A percentile compares a stretch with the other conserved stretches of the same genome.
These are phyloP conservation scores for Kalaharituber pfeilii DNA, from an alignment of 2,329 filamentous ascomycete genomes.

Conservation along the genomic window DNA sequence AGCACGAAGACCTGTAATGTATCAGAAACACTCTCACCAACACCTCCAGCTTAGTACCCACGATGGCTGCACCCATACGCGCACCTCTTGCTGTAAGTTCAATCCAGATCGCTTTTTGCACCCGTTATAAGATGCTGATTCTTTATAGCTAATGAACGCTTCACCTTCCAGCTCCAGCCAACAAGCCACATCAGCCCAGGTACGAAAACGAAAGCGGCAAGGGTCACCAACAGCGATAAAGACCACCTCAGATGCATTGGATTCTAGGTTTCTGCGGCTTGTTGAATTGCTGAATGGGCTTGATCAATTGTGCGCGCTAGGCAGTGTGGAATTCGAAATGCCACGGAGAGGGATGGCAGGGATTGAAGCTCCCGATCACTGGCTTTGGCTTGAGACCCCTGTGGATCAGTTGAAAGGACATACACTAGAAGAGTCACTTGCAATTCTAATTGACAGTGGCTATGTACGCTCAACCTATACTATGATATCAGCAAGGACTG, in stretches of 20 bases:
- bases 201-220: background rate
- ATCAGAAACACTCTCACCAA: too few relatives aligned
- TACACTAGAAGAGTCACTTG: slow-evolving; percentile 10
- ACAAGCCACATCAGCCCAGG: background rate
- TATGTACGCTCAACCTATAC: slow-evolving; percentile 14
- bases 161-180: background rate
- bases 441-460: slow-evolving; percentile 4
- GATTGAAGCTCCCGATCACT: slow-evolving; percentile 15
- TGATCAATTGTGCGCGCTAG: slow-evolving; percentile 11
- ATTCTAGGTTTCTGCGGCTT: slow-evolving; percentile 2
- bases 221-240: background rate
- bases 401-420: slow-evolving; percentile 1
- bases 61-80: background rate
- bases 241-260: background rate
- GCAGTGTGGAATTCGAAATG: slow-evolving; percentile 11
- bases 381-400: slow-evolving; percentile 16
- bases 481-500: slow-evolving; percentile 7
- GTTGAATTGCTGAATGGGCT: slow-evolving; percentile 15
- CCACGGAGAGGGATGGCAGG: slow-evolving; percentile 9
- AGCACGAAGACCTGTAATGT: too few relatives aligned
- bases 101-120: background rate
- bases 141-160: background rate
- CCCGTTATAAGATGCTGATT: background rate
- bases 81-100: background rate
- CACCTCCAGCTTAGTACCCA: too few relatives aligned